Conservation (phyloP, 495 filamentous ascomycete genomes). For the Hypoxylon rickii region DNA sequence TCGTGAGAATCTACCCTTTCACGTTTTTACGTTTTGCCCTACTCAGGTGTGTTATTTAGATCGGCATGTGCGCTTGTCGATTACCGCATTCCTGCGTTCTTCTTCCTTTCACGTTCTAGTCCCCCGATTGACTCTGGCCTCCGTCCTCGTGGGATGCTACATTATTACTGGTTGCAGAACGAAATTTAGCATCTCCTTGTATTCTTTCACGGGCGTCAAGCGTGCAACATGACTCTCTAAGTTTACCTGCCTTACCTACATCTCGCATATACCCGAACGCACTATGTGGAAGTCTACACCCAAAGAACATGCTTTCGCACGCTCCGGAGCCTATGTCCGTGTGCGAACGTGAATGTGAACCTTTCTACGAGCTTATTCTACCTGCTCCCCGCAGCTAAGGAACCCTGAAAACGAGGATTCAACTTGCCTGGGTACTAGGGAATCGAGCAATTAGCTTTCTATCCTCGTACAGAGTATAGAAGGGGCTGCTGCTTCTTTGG, state of each 20-base stretch:
- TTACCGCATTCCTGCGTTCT: constrained; percentile 20
- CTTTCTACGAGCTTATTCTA: not conserved
- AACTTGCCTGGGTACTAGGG: too few relatives aligned
- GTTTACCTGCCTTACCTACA: constrained; percentile 3
- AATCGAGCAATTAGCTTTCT: not conserved
- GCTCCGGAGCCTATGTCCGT: constrained; percentile 7
- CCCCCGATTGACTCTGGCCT: too few relatives aligned
- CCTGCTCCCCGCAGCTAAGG: too few relatives aligned
- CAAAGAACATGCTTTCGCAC: constrained; percentile 22
- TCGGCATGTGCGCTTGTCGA: constrained; percentile 5
- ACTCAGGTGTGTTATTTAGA: constrained; percentile 1
- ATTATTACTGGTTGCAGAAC: constrained; percentile 14
- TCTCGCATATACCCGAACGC: not conserved
- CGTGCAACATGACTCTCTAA: constrained; percentile 15
- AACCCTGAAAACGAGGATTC: too few relatives aligned
- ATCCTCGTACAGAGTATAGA: not conserved
- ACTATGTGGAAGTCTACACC: constrained; percentile 10
- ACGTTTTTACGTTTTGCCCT: constrained; percentile 6
- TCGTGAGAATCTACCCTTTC: not conserved
- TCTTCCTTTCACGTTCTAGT: constrained; percentile 2
- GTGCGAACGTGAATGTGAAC: constrained; percentile 5
- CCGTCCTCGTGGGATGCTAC: not conserved
- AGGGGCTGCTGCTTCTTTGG: not conserved
- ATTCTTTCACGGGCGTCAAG: not conserved
- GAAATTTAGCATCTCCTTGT: constrained; percentile 10